phyloP scores from a whole-genome alignment of 345 rosid genomes.

The Eucalyptus leucophloia region DNA sequence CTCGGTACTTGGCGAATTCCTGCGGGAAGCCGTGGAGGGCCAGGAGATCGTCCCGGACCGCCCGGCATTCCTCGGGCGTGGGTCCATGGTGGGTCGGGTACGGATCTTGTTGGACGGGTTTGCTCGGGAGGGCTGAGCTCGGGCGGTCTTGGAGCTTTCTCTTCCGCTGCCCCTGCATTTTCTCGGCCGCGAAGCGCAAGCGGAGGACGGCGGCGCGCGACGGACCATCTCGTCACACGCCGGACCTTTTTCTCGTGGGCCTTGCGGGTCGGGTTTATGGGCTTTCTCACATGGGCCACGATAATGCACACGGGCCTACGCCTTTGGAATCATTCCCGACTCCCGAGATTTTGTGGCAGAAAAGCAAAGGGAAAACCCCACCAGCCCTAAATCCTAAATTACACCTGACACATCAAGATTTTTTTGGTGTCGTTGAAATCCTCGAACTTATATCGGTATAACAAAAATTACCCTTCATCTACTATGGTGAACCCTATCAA shows the following conservation, averaged over 20 bases:
- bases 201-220: not conserved
- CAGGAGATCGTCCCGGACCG: constrained; percentile 41
- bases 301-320: not conserved
- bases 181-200: not conserved
- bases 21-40: constrained; percentile 51
- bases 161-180: not conserved
- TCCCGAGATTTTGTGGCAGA: not conserved
- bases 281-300: not conserved
- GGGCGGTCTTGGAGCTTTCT: not conserved
- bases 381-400: not conserved
- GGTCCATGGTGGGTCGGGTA: constrained; percentile 37
- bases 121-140: not conserved
- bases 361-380: not conserved
- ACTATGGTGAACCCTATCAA: not conserved
- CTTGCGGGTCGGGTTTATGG: not conserved
- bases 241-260: not conserved
- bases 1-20: constrained; percentile 47
- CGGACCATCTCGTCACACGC: not conserved
- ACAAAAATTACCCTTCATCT: not conserved
- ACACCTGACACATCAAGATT: not conserved
- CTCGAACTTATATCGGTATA: not conserved
- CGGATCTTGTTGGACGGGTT: constrained; percentile 6
- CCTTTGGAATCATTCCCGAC: not conserved
- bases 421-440: not conserved
- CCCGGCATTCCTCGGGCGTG: constrained; percentile 33